Base-by-base conservation (phyloP, 2,329 filamentous ascomycete genomes). In the Coniella vitis region DNA sequence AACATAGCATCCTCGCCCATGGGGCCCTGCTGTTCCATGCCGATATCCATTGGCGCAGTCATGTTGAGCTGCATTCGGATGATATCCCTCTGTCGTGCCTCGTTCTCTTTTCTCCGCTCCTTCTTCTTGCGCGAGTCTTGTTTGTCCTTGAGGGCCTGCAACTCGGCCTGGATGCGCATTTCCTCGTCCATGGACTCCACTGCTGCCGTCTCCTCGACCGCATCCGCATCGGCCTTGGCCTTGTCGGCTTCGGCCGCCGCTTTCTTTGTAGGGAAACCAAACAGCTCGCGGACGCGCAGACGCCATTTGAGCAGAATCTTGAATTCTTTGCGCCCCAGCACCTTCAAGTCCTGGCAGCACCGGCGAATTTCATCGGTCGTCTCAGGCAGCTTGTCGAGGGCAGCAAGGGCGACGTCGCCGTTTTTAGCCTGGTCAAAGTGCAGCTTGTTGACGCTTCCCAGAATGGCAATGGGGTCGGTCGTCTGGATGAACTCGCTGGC, bases 51-150 rank as follows among this genome's bases (percentile, higher is more conserved):
- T 7, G 93, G 93, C 1, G 90, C 87, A 2, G 84, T 85, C 93
- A 98, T 98, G 69, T 96, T 85, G 72, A 98, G 82, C 67, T 98
- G 93, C 85, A 98, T 86, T 31, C 93, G 83, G n/a, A 95, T 76
- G 52, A 97, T 89, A 56, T 97, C 93, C 58, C 87, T 93, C 58
- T 93, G 87, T 68, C 95, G 97, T 65, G 83, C 83, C 66, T 98
- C 93, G 56, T 98, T 98, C 52, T 95, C 90, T 59, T 78, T 87
- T 56, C 90, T 79, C 57, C 85, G 81, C 60, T 95, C 87, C 58
- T 89, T 85, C 70, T 90, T 94, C 67, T 83, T 91, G 58, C 83
- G 83, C 19, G 84, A 66, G 38, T 70, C 80, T 55, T 93, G 87
- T 60, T 83, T 85, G 21, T 97, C 90, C 57, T 86, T 87, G 60